A percentile compares a stretch with the other conserved stretches of the same genome.
These are phyloP conservation scores for Lactarius hengduanensis DNA, from an alignment of 768 basidiomycete species.

Conservation along the genomic window DNA sequence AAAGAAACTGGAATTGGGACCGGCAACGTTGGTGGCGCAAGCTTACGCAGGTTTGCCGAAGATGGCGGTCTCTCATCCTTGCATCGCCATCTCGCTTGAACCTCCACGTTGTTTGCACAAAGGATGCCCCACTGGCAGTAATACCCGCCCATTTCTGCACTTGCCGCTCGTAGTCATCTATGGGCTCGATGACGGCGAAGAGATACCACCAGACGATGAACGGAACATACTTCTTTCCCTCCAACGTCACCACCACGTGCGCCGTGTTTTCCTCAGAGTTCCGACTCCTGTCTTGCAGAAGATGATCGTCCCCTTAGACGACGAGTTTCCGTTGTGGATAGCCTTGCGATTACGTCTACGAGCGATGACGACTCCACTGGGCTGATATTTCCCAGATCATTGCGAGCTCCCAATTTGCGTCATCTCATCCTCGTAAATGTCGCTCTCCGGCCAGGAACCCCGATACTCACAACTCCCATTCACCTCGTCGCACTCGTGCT, in stretches of 20 bases:
- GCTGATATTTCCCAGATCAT: not conserved
- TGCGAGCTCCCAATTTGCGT: constrained; percentile 8
- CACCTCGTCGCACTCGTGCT: constrained; percentile 5
- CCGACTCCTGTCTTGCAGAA: not conserved
- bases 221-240: not conserved
- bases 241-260: not conserved
- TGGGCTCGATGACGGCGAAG: not conserved
- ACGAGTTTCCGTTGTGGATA: constrained; percentile 6
- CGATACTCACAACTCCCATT: not conserved
- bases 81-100: not conserved
- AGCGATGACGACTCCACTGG: too few relatives aligned
- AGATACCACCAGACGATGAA: not conserved
- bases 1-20: not conserved
- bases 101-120: not conserved
- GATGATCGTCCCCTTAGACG: not conserved
- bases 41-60: not conserved
- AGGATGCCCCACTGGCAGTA: not conserved
- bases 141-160: not conserved
- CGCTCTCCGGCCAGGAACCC: not conserved
- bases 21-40: not conserved
- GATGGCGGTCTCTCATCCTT: constrained; percentile 1
- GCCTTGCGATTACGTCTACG: not conserved
- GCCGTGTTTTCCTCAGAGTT: constrained; percentile 1
- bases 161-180: not conserved
- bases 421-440: not conserved